These are phyloP conservation scores for Castanea sativa DNA, from an alignment of 306 rosid species.

Conservation along the genomic window DNA sequence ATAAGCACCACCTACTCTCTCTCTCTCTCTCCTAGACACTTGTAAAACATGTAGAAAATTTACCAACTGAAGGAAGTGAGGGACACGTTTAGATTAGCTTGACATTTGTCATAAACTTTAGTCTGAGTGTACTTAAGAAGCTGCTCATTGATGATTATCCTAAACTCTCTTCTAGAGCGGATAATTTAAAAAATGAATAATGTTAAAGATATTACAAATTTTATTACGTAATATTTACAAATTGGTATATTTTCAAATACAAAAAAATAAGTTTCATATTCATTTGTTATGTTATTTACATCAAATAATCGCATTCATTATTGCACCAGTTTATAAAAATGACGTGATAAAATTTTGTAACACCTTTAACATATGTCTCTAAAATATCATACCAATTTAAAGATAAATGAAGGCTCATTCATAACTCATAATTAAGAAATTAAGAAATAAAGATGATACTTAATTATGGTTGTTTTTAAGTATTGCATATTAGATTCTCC, in stretches of 20 bases:
- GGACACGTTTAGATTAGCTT: slow-evolving; percentile 8
- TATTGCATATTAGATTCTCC: no score
- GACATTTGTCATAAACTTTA: background rate
- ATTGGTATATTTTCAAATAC: accelerated
- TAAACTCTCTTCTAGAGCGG: background rate
- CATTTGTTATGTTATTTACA: no score
- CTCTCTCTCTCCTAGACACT: slow-evolving; percentile 18
- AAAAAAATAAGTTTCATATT: no score
- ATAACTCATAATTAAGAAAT: no score
- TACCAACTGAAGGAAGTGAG: slow-evolving; percentile 24
- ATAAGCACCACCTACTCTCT: slow-evolving; percentile 57
- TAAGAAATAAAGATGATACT: no score
- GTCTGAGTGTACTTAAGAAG: background rate
- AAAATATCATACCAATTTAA: background rate
- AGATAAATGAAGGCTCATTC: background rate
- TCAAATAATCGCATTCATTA: no score
- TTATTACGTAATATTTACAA: no score
- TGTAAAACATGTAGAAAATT: slow-evolving; percentile 15
- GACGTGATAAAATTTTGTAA: no score
- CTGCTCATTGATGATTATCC: background rate
- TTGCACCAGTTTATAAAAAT: no score
- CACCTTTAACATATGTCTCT: background rate
- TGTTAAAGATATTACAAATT: no score
- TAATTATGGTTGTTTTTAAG: no score
- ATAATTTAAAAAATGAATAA: background rate